Evolutionary conservation across 305 asterid species (phyloP).

Genomic region (Fraxinus xanthoxyloides): DNA sequence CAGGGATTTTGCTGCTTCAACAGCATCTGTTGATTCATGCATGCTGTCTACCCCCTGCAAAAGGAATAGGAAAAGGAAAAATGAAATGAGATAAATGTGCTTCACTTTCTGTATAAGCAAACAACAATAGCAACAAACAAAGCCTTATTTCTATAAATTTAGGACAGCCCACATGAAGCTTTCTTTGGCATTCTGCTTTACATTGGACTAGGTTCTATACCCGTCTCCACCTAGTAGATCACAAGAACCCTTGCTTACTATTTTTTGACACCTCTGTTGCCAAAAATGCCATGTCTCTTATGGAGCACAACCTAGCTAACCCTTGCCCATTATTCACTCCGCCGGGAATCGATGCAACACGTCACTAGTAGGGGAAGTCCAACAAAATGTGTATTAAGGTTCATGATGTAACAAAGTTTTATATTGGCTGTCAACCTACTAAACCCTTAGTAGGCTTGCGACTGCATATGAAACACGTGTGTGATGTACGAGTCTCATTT

Average conservation of each 20-base stretch:
- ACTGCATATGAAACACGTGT: background rate
- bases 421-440: background rate
- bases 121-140: background rate
- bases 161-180: background rate
- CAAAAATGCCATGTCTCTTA: background rate
- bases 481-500: background rate
- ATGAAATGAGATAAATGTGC: background rate
- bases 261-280: background rate
- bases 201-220: background rate
- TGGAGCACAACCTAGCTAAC: background rate
- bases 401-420: background rate
- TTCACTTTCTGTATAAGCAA: background rate
- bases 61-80: background rate
- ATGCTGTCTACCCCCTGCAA: conserved; percentile 74
- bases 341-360: background rate
- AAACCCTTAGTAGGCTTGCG: background rate
- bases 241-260: background rate
- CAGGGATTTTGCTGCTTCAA: conserved; percentile 72
- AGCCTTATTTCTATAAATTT: background rate
- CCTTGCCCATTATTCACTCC: background rate
- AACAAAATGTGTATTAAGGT: background rate
- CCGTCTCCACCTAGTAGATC: background rate
- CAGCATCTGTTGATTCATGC: conserved; percentile 63
- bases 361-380: background rate
- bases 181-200: background rate